Evolutionary conservation across 2,329 filamentous ascomycete species (phyloP).

Genomic region (Penicillium crustosum): DNA sequence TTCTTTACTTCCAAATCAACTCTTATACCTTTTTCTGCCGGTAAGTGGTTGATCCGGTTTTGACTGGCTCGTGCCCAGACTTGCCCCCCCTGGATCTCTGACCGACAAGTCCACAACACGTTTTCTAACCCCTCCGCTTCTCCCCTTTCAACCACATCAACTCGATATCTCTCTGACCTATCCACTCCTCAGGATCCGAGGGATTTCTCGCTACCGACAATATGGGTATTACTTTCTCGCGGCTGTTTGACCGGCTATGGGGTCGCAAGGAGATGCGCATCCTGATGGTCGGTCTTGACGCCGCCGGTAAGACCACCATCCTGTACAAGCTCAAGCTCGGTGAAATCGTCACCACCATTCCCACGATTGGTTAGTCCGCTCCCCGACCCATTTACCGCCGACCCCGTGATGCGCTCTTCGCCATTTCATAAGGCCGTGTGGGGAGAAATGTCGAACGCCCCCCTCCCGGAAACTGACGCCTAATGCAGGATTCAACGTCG

Average conservation of each 20-base stretch:
- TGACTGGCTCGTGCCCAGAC: constrained; percentile 8
- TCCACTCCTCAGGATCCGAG: constrained; percentile 16
- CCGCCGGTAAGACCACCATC: constrained; percentile 99
- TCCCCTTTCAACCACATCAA: constrained; percentile 12
- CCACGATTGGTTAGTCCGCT: constrained; percentile 78
- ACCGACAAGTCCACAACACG: constrained; percentile 26
- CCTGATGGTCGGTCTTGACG: constrained; percentile 99
- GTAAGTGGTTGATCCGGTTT: constrained; percentile 6
- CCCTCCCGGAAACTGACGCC: constrained; percentile 6
- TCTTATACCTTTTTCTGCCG: constrained; percentile 12
- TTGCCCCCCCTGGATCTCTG: constrained; percentile 10
- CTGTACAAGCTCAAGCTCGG: constrained; percentile 99
- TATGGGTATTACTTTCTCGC: constrained; percentile 98
- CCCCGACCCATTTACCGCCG: not conserved
- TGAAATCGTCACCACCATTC: constrained; percentile 97
- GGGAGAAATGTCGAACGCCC: not conserved
- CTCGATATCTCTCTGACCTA: constrained; percentile 12
- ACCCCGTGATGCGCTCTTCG: constrained; percentile 3
- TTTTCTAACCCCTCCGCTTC: constrained; percentile 23
- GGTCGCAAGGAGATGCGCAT: constrained; percentile 99
- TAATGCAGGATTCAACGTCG: constrained; percentile 88
- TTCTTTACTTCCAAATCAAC: constrained; percentile 4
- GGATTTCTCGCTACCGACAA: constrained; percentile 46
- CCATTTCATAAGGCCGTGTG: not conserved
- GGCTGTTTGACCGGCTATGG: constrained; percentile 93